phyloP scores from a whole-genome alignment of 805 yeast species.

The Ogataea allantospora region DNA sequence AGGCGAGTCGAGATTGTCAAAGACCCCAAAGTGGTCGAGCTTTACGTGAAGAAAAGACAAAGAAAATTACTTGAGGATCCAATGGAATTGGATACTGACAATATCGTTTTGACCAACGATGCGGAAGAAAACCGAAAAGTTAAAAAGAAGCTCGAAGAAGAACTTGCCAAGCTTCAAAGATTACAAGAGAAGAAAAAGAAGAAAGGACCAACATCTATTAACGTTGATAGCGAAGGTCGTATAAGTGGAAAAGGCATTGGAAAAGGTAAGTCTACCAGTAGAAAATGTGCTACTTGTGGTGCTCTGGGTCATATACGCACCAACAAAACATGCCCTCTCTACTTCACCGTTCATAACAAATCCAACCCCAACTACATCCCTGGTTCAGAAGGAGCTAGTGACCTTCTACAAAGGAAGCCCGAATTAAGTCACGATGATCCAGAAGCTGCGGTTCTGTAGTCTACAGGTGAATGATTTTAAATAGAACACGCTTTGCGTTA shows the following conservation, averaged over 20 bases:
- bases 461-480: background rate
- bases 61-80: conserved; percentile 33
- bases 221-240: conserved; percentile 37
- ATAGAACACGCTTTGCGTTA: background rate
- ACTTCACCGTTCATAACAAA: conserved; percentile 43
- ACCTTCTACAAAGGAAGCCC: conserved; percentile 13
- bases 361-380: conserved; percentile 36
- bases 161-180: conserved; percentile 77
- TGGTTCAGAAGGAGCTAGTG: conserved; percentile 30
- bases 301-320: conserved; percentile 94
- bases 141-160: conserved; percentile 74
- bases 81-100: conserved; percentile 65
- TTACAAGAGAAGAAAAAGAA: conserved; percentile 54
- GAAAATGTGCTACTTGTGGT: conserved; percentile 94
- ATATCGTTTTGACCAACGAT: conserved; percentile 74
- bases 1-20: conserved; percentile 73
- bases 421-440: conserved; percentile 1
- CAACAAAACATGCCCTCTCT: conserved; percentile 88
- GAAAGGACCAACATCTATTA: conserved; percentile 33
- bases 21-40: conserved; percentile 84
- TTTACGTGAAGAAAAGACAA: conserved; percentile 64
- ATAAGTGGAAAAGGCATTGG: conserved; percentile 68
- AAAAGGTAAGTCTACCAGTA: conserved; percentile 66
- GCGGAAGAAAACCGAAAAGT: conserved; percentile 78
- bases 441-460: background rate